A percentile compares a stretch with the other conserved stretches of the same genome.
Conservation (phyloP, 257 asterid species). For the Paraleonurus japonicus region DNA sequence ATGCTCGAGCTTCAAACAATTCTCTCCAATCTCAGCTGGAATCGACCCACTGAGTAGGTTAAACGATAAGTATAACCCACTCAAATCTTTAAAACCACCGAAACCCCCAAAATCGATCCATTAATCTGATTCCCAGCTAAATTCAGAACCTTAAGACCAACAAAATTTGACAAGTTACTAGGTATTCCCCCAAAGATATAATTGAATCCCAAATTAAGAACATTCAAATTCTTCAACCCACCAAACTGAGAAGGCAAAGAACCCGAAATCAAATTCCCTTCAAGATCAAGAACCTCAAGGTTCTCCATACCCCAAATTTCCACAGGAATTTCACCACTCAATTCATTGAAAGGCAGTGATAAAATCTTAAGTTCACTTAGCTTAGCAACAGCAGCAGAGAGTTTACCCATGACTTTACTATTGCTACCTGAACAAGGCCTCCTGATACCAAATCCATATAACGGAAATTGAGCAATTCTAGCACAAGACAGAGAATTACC, state of each 20-base stretch:
- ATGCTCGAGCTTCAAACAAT: slow-evolving; percentile 70
- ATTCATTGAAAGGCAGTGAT: slow-evolving; percentile 75
- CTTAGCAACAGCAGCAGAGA: slow-evolving; percentile 53
- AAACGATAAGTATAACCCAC: slow-evolving; percentile 81
- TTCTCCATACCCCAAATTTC: slow-evolving; percentile 81
- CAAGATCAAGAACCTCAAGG: slow-evolving; percentile 91
- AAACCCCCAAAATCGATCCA: slow-evolving; percentile 62
- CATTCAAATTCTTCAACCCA: slow-evolving; percentile 66
- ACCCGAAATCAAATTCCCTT: slow-evolving; percentile 72
- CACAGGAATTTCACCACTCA: slow-evolving; percentile 68
- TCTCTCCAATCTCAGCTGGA: slow-evolving; percentile 61
- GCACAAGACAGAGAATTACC: slow-evolving; percentile 72
- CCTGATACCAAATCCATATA: slow-evolving; percentile 77
- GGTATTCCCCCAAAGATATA: slow-evolving; percentile 61
- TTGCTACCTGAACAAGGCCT: slow-evolving; percentile 50
- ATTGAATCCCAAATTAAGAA: slow-evolving; percentile 80
- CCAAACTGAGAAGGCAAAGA: slow-evolving; percentile 47
- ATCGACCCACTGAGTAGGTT: slow-evolving; percentile 70
- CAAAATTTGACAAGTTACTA: slow-evolving; percentile 45
- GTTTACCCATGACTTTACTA: slow-evolving; percentile 51
- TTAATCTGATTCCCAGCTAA: slow-evolving; percentile 80
- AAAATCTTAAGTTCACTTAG: slow-evolving; percentile 63
- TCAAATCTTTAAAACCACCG: slow-evolving; percentile 54
- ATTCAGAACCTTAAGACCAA: slow-evolving; percentile 56
- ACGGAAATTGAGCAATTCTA: slow-evolving; percentile 72